phyloP scores from a whole-genome alignment of 257 asterid species.

The Solanum gandarillasii region DNA sequence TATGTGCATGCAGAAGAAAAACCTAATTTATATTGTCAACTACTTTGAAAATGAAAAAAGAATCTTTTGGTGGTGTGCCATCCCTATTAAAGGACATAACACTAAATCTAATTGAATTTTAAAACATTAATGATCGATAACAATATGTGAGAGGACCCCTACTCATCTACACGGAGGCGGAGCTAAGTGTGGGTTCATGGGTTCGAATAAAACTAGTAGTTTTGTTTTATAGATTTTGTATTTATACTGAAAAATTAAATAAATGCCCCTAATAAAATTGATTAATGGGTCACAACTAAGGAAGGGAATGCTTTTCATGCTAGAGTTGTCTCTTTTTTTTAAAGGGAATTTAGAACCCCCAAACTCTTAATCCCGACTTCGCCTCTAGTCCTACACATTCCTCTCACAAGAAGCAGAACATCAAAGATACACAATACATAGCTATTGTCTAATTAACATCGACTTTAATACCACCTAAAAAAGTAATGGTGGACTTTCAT shows the following conservation, averaged over 20 bases:
- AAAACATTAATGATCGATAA: too few relatives aligned
- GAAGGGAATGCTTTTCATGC: too few relatives aligned
- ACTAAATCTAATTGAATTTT: background rate
- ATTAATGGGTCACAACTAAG: too few relatives aligned
- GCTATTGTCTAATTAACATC: background rate
- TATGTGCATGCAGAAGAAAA: background rate
- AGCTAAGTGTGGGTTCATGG: too few relatives aligned
- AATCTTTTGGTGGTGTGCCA: background rate
- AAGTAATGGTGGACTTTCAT: too few relatives aligned
- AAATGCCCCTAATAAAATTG: too few relatives aligned
- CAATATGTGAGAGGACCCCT: background rate
- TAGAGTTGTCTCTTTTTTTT: too few relatives aligned
- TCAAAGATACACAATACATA: background rate
- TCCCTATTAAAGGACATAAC: background rate
- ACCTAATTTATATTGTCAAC: background rate
- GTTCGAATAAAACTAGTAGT: fast-evolving
- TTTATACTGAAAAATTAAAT: too few relatives aligned
- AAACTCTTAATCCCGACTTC: too few relatives aligned
- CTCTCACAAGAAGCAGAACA: background rate
- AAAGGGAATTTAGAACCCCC: too few relatives aligned
- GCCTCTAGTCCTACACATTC: background rate
- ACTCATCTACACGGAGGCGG: fast-evolving
- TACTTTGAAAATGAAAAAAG: background rate
- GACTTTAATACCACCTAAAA: background rate
- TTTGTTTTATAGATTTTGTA: too few relatives aligned